phyloP scores from a whole-genome alignment of 1,139 yeast genomes.

The Saccharomyces hybrid region DNA sequence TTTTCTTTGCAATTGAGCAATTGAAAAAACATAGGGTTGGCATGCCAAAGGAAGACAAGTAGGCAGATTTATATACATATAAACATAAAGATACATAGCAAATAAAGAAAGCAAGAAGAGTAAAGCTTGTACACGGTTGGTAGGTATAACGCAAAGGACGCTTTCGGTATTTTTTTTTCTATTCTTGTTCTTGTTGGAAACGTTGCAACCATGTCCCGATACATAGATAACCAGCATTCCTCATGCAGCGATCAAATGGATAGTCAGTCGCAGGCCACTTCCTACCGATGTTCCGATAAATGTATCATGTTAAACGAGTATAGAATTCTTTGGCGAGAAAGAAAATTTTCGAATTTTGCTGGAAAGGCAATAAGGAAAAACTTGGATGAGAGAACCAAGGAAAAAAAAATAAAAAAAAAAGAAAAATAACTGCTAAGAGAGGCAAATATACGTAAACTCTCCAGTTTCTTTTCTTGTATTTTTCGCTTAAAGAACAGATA shows the following conservation, averaged over 20 bases:
- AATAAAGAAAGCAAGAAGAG: neutral
- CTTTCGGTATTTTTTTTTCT: neutral
- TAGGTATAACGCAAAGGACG: too few relatives aligned
- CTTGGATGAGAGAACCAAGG: neutral
- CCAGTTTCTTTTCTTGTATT: neutral
- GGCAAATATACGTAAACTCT: neutral
- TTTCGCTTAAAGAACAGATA: neutral
- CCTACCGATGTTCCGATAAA: neutral
- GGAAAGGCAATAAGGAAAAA: neutral
- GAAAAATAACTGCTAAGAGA: neutral
- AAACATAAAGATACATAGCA: neutral
- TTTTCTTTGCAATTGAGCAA: conserved; percentile 75
- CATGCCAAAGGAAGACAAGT: conserved; percentile 30
- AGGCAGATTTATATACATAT: neutral
- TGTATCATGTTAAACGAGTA: neutral
- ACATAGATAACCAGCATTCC: neutral
- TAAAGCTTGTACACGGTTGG: neutral
- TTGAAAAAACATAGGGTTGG: conserved; percentile 54
- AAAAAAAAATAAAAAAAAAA: conserved; percentile 1
- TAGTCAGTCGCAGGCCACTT: neutral
- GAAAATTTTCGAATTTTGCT: neutral
- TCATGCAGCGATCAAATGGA: neutral
- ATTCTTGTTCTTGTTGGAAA: neutral
- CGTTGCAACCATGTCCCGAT: neutral
- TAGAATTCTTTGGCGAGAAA: neutral